Base-by-base conservation (phyloP, 2,329 filamentous ascomycete genomes). In the Plectosphaerella plurivora region DNA sequence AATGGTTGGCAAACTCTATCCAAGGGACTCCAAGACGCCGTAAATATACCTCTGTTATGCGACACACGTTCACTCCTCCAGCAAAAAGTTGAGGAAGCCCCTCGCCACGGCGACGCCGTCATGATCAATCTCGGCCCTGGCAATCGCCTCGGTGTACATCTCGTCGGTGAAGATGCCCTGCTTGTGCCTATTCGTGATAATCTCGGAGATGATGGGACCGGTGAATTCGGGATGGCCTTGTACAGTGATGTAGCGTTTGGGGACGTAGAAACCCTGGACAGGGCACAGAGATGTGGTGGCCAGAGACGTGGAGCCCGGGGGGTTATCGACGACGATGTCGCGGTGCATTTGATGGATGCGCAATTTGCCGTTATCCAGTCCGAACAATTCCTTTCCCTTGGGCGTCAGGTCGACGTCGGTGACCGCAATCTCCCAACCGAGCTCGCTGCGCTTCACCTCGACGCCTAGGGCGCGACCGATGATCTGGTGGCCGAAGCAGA, bases 401-500 rank as follows among this genome's bases (percentile, higher is more conserved):
- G 78, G 73, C 5, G 84, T 89, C 64, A 95, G 73, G 54, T 83
- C 68, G 41, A 93, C 75, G 25, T 84, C 78, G 22, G 81, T 81
- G 3, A 94, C 90, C 48, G 87, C 84, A n/a, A 89, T 73, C 71
- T 96, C 91, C 91, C 91, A 96, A 2, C 89, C 90, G 18, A 73
- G 68, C 22, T 83, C 77, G 65, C 82, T 89, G 51, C 83, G 73
- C 36, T 77, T 84, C 3, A 95, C 87, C 60, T 81, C 79, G 18
- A 73, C 79, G 4, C 84, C 88, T 59, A 92, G 65, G 1, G 89
- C 88, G 50, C 90, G 78, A 1, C 81, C 89, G 44, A 94, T 73
- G 61, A 96, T 91, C 73, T 96, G 90, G 66, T 95, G 91, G 5
- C 91, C 91, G 67, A 93, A 96, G 69, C 91, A 96, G 15, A 94